Percentiles rank a stretch among this genome's conserved stretches.
These are phyloP conservation scores for Aspergillus ostianus DNA, from an alignment of 495 filamentous ascomycete species.

Conservation along the genomic window DNA sequence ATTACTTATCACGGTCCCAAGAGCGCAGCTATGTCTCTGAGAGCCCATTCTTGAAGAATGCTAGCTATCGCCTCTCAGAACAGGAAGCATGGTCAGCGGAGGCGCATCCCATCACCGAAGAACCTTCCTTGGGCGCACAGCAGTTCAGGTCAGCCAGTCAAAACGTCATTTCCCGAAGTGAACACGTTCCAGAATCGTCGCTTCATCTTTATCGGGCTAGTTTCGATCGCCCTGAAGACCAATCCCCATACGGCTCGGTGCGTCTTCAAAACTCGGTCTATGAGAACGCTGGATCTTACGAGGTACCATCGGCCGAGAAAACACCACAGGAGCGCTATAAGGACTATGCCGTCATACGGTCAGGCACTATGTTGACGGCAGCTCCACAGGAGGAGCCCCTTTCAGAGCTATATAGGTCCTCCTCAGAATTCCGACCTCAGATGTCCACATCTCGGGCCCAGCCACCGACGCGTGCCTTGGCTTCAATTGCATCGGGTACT, in stretches of 20 bases:
- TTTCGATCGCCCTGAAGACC: conserved; percentile 20
- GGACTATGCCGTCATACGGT: background rate
- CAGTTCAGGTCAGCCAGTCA: background rate
- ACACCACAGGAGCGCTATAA: background rate
- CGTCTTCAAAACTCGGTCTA: conserved; percentile 7
- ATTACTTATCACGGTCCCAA: conserved; percentile 8
- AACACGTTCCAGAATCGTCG: conserved; percentile 10
- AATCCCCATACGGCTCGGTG: conserved; percentile 22
- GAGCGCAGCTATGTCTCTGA: conserved; percentile 9
- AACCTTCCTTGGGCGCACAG: background rate
- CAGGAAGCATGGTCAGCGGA: conserved; percentile 6
- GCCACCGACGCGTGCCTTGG: background rate
- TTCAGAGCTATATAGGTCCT: background rate
- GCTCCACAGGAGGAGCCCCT: background rate
- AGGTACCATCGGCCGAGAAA: conserved; percentile 7
- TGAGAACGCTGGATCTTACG: conserved; percentile 11
- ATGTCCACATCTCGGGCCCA: background rate
- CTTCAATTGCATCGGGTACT: background rate
- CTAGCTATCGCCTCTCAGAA: background rate
- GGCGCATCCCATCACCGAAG: background rate
- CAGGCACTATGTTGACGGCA: background rate
- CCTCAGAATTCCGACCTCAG: background rate
- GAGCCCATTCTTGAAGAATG: conserved; percentile 16
- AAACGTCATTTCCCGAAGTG: background rate
- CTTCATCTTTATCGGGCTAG: conserved; percentile 19